These are phyloP conservation scores for Stentor coeruleus DNA, from an alignment of 73 alveolate species.

Conservation along the genomic window DNA sequence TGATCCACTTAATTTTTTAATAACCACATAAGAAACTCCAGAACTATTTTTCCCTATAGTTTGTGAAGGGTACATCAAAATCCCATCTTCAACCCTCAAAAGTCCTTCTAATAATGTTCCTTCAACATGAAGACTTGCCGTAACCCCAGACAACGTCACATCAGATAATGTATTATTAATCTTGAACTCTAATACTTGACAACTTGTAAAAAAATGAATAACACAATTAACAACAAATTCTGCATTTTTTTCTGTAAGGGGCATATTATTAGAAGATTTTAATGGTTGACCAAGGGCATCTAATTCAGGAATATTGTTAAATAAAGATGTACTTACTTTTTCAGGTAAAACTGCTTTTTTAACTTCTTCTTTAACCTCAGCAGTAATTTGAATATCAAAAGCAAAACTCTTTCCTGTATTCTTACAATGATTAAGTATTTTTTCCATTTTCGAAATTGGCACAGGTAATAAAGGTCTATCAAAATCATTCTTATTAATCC, in stretches of 20 bases:
- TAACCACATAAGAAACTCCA: neutral
- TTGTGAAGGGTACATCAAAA: neutral
- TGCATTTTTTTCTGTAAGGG: constrained; percentile 20
- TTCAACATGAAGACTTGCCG: neutral
- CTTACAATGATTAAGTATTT: neutral
- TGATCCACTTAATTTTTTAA: neutral
- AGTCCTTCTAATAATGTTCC: neutral
- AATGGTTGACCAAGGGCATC: constrained; percentile 22
- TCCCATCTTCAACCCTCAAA: neutral
- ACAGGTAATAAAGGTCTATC: constrained; percentile 11
- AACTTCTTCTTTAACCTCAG: neutral
- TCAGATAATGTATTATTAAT: neutral
- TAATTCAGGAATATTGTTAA: neutral
- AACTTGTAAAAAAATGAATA: neutral
- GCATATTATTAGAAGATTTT: neutral
- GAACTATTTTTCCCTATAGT: neutral
- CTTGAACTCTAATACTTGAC: neutral
- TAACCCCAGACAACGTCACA: neutral
- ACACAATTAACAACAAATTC: neutral
- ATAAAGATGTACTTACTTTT: neutral
- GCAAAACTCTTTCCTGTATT: constrained; percentile 3
- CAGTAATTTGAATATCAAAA: neutral
- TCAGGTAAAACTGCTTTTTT: constrained; percentile 12
- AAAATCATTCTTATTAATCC: constrained; percentile 28
- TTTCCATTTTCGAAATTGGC: neutral